Conservation (phyloP, 176 grass and related monocot genomes). For the Zizania latifolia region DNA sequence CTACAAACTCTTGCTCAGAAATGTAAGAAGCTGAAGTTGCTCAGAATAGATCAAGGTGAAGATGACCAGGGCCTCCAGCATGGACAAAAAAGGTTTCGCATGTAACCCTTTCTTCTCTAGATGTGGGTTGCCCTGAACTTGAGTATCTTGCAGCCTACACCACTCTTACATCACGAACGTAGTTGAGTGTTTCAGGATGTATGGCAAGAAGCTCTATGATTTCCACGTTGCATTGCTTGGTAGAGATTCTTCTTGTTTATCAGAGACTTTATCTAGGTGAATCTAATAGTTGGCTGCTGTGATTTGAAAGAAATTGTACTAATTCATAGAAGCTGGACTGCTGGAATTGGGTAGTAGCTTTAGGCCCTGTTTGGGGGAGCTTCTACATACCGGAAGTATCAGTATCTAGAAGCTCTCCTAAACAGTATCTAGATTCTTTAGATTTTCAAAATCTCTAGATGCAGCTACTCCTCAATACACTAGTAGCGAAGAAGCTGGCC, state of each 20-base stretch:
- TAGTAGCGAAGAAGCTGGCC: no score
- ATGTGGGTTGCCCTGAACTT: conserved; percentile 16
- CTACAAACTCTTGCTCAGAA: not conserved
- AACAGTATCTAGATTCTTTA: no score
- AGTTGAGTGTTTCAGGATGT: conserved; percentile 10
- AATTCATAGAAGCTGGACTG: conserved; percentile 16
- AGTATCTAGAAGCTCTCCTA: no score
- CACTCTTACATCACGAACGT: conserved; percentile 26
- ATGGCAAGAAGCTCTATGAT: conserved; percentile 18
- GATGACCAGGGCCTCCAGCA: conserved; percentile 24
- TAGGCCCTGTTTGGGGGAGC: no score
- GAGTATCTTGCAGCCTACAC: conserved; percentile 27
- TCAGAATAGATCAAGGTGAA: conserved; percentile 7
- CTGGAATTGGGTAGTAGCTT: conserved; percentile 26
- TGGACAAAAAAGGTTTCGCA: conserved; percentile 15
- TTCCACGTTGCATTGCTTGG: conserved; percentile 19
- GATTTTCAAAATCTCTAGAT: no score
- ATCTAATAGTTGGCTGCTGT: conserved; percentile 13
- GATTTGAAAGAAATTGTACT: not conserved
- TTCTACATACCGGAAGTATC: no score
- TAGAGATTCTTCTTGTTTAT: conserved; percentile 15
- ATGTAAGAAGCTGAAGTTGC: no score
- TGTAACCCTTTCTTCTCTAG: conserved; percentile 3
- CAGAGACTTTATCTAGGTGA: conserved; percentile 33
- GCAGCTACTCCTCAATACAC: no score